Percentiles rank a stretch among this genome's conserved stretches.
Evolutionary conservation across 371 early-diverging fungal species (phyloP).

Genomic region (Mucor mucedo): DNA sequence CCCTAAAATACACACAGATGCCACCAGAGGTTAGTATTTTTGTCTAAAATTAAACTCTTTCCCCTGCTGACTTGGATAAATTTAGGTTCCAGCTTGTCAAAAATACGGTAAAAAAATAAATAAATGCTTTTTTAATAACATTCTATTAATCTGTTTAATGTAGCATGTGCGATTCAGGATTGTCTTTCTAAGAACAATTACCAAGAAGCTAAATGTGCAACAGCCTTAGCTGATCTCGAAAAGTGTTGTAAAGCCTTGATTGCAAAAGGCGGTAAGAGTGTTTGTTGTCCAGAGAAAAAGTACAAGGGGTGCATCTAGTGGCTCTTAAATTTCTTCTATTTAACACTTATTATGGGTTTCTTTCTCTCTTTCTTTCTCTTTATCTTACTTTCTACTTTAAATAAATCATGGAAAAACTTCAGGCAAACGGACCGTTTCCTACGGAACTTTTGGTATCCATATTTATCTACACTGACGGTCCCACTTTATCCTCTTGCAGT

Average conservation of each 20-base stretch:
- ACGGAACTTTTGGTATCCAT: constrained; percentile 46
- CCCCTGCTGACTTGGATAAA: neutral
- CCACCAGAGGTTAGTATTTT: neutral
- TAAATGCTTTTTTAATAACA: no score
- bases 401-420: neutral
- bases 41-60: neutral
- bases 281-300: constrained; percentile 66
- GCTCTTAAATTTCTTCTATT: neutral
- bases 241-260: constrained; percentile 68
- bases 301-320: constrained; percentile 25
- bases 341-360: constrained; percentile 1
- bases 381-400: constrained; percentile 10
- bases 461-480: constrained; percentile 45
- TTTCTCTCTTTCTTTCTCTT: constrained; percentile 14
- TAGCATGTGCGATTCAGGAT: constrained; percentile 75
- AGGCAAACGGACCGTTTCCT: constrained; percentile 30
- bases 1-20: constrained; percentile 1
- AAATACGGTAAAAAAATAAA: constrained; percentile 35
- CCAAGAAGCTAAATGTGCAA: constrained; percentile 68
- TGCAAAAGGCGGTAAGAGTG: constrained; percentile 61
- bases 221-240: constrained; percentile 56
- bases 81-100: constrained; percentile 33
- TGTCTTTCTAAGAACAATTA: constrained; percentile 69
- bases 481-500: constrained; percentile 30
- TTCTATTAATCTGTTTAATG: neutral